Base-by-base conservation (phyloP, 306 rosid species). In the Quercus glauca region DNA sequence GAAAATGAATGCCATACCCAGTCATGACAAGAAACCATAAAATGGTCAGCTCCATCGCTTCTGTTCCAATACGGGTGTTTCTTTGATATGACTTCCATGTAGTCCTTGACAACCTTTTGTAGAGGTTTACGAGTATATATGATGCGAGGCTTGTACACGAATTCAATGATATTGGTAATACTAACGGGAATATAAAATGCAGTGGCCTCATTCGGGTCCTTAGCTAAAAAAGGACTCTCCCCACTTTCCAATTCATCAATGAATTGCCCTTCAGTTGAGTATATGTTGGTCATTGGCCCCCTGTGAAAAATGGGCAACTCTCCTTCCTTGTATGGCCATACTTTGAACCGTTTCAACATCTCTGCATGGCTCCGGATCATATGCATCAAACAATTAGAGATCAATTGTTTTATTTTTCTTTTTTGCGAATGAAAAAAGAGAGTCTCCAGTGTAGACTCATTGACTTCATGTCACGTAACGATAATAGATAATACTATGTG, bases 261-360 rank as follows among this genome's bases (percentile, higher is more conserved):
- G 55, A 80, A 55, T 19, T 76, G 84, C 12, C 87, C 82, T 60
- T 84, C 85, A 6, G 61, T 77, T 0, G 77, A 69, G 57, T 80
- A 84, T 57, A 73, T 84, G 69, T 69, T 60, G 14, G 71, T 68
- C 82, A 84, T 13, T 73, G 87, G 85, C 41, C 80, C 85, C 0
- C 0, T 3, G 68, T 83, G 81, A 13, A 83, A 83, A 28, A 83
- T 58, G 75, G 87, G 79, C 29, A 69, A 9, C 49, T 84, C 79
- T 58, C 80, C 85, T 73, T 80, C 84, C 82, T 68, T 77, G 77
- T 84, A 84, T 9, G 75, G 57, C 80, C 82, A 84, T 41, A 77
- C 63, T 51, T 56, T 61, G 52, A 84, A 80, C 52, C 67, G 58
- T 72, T 73, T 77, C 77, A 77, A 76, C 82, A 80, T 81, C 69